Base-by-base conservation (phyloP, 1,284 basidiomycete genomes). In the Cryptococcus depauperatus region DNA sequence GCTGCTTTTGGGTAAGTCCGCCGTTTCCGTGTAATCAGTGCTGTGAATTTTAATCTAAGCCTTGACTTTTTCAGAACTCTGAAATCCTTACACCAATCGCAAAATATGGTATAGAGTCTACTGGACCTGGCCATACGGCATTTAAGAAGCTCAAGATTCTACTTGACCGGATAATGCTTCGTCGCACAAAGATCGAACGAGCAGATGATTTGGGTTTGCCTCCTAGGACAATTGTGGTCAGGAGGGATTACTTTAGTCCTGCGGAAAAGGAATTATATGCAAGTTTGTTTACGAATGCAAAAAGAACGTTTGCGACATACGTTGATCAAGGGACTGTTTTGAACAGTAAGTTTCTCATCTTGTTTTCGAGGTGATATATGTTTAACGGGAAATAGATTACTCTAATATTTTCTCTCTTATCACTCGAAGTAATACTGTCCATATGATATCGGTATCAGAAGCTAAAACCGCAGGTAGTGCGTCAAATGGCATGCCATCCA, bases 151-250 rank as follows among this genome's bases (percentile, higher is more conserved):
- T 95, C 54, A 85, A 82, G 59, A 79, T 89, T 38, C 73, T 98
- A 23, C 75, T 99, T 16, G 89, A 93, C 65, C 76, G 88, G 47
- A 89, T 98, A 85, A 98, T 98, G 95, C 77, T 99, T 39, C 81
- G 69, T 8, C 69, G 74, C 27, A 76, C 74, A 27, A 76, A 76
- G 82, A 73, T 98, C 32, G 87, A 99, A 79, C 79, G 87, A 41
- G 93, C 93, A 1, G 95, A 99, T 63, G 95, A 99, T 67, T 80
- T 99, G 40, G 95, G 91, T 5, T 74, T 98, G n/a, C 95, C 95
- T 3, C 95, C 95, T 3, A 79, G 95, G 32, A 92, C 84, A 0
- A 85, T 98, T 35, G 77, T 87, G 43, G 83, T 98, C 50, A 81
- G 90, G 32, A 77, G 83, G 42, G 93, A 98, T 68, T 85, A 84